A percentile compares a stretch with the other conserved stretches of the same genome.
Conservation (phyloP, 768 basidiomycete genomes). For the Hypsizygus marmoreus region DNA sequence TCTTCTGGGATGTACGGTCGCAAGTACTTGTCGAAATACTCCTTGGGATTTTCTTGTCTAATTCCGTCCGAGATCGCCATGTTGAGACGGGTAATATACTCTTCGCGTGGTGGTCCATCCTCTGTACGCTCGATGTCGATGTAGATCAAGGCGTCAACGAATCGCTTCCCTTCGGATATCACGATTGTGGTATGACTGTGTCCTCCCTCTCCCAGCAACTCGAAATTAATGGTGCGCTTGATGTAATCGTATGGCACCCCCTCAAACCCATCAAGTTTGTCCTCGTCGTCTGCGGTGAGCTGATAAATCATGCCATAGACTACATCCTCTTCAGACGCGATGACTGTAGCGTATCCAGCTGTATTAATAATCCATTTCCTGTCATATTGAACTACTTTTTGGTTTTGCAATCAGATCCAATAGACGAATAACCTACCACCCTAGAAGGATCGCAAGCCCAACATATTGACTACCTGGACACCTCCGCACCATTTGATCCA, state of each 20-base stretch:
- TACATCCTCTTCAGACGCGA: conserved; percentile 41
- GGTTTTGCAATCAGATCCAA: too few relatives aligned
- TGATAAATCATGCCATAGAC: conserved; percentile 31
- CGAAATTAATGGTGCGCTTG: conserved; percentile 34
- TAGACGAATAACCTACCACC: conserved; percentile 47
- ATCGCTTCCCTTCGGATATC: not conserved
- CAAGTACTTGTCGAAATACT: conserved; percentile 46
- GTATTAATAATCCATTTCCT: conserved; percentile 53
- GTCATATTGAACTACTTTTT: too few relatives aligned
- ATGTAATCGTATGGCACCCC: conserved; percentile 37
- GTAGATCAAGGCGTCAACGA: conserved; percentile 39
- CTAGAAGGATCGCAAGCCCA: conserved; percentile 34
- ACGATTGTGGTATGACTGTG: too few relatives aligned
- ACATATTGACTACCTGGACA: conserved; percentile 42
- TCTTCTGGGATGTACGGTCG: conserved; percentile 40
- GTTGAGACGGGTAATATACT: conserved; percentile 51
- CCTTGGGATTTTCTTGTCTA: conserved; percentile 37
- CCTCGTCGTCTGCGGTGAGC: conserved; percentile 42
- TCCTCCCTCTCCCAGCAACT: conserved; percentile 16
- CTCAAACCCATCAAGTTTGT: conserved; percentile 45
- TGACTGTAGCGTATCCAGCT: conserved; percentile 46
- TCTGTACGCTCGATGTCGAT: conserved; percentile 36
- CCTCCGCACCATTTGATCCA: conserved; percentile 44
- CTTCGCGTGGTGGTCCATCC: conserved; percentile 34
- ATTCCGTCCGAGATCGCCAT: conserved; percentile 44